Conservation (phyloP, 2,329 filamentous ascomycete species). For the Pseudopyrenochaeta lycopersici region DNA sequence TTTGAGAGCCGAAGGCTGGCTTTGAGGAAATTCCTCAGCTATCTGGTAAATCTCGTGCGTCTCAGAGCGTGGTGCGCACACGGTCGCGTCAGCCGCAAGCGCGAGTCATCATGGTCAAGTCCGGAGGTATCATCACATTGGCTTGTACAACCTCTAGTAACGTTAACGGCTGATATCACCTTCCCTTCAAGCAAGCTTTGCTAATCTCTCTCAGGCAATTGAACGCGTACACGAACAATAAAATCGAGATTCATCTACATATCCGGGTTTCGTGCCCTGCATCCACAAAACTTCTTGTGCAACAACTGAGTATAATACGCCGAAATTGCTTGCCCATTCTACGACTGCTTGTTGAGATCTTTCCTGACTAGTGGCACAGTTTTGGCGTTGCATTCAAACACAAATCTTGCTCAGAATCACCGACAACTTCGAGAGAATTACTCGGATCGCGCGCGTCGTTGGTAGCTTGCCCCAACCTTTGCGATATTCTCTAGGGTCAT, state of each 20-base stretch:
- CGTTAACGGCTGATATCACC: not conserved
- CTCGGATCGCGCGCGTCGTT: no score
- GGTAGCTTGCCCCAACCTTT: no score
- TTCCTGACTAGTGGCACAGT: not conserved
- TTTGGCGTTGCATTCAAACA: no score
- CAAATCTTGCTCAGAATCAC: no score
- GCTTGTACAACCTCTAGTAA: not conserved
- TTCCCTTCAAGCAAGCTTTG: not conserved
- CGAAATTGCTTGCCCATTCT: not conserved
- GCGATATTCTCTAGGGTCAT: no score
- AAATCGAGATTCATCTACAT: not conserved
- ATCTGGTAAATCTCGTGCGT: no score
- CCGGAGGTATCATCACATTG: not conserved
- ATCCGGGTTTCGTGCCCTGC: not conserved
- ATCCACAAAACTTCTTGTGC: not conserved
- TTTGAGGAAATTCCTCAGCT: not conserved
- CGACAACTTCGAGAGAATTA: no score
- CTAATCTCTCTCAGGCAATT: slow-evolving; percentile 1
- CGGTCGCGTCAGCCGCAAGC: slow-evolving; percentile 1
- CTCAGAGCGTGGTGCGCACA: not conserved
- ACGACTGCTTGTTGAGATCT: not conserved
- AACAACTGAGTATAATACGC: no score
- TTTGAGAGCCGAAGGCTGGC: not conserved
- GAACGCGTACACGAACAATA: not conserved
- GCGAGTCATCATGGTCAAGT: not conserved